phyloP scores from a whole-genome alignment of 2,329 filamentous ascomycete genomes.

The Drechslera avenae region DNA sequence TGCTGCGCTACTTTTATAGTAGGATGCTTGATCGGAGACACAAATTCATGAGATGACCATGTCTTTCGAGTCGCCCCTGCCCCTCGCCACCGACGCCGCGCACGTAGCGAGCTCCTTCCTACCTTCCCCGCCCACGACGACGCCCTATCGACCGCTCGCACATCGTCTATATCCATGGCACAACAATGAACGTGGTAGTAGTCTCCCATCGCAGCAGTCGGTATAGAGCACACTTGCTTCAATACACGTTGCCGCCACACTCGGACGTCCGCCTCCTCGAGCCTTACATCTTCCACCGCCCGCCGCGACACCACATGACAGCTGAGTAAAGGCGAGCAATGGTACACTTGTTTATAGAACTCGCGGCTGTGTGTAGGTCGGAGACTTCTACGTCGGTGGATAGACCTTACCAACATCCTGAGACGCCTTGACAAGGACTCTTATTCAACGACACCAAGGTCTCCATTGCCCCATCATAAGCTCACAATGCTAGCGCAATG shows the following conservation, averaged over 20 bases:
- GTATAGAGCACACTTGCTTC: not conserved
- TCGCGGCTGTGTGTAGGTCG: not conserved
- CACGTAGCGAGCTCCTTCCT: not conserved
- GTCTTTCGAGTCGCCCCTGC: constrained; percentile 1
- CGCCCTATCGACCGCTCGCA: not conserved
- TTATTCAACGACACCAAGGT: too few species aligned
- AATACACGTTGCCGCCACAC: not conserved
- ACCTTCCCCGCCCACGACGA: not conserved
- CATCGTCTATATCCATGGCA: not conserved
- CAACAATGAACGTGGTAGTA: not conserved
- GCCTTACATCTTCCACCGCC: not conserved
- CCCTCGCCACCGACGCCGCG: not conserved
- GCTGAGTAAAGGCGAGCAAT: not conserved
- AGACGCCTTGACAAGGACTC: too few species aligned
- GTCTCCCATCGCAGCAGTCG: not conserved
- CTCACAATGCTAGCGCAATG: too few species aligned
- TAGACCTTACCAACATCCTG: not conserved
- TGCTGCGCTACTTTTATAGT: not conserved
- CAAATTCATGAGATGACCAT: not conserved
- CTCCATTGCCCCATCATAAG: too few species aligned
- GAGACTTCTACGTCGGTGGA: not conserved
- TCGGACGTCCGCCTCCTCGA: not conserved
- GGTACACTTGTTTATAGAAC: not conserved
- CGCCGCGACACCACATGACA: not conserved
- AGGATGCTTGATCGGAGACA: not conserved